Evolutionary conservation across 2,329 filamentous ascomycete species (phyloP), one percentile per base, ranked within the genome.

Genomic region (Fusarium verrucosum): DNA sequence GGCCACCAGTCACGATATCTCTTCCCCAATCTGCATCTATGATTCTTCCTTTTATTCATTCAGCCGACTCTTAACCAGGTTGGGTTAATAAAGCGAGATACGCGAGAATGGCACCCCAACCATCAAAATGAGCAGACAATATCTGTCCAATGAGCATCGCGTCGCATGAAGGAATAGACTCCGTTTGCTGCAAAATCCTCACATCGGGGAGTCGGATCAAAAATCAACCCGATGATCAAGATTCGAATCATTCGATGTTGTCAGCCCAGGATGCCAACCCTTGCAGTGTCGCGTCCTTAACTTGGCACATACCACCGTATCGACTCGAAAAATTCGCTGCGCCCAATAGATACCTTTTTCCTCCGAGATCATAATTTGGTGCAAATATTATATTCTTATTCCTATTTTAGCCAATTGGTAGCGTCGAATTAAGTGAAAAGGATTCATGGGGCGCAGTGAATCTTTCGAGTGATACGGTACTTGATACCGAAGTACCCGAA

Each of bases 171-270:
- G n/a, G 26, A 50, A 14, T 16, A n/a, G 17, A 19, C 20, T 23
- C 7, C 19, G 4, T 10, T 33, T 28, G n/a, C n/a, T n/a, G n/a
- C n/a, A n/a, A n/a, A n/a, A n/a, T n/a, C 23, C 32, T 32, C n/a
- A 28, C 19, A 13, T 56, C 58, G 49, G 58, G 26, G 19, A 28
- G 26, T 59, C 58, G 58, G 58, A 32, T 9, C 38, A 49, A 61
- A 56, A 61, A 61, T 61, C 50, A 61, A 4, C 49, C 58, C 58
- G 58, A 62, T 49, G 35, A 43, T 32, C 35, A 19, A 35, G 28
- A 28, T 26, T 50, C 22, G 10, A 58, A 19, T 28, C 26, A 28
- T 26, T 50, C 22, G 10, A 58, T 49, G 25, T 14, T 37, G 43
- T 61, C 49, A 56, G 41, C 57, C 56, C 37, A 61, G 56, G 28